Percentiles rank a stretch among this genome's conserved stretches.
These are phyloP conservation scores for Xerocomus nothofagi DNA, from an alignment of 1,284 basidiomycete species.

Conservation along the genomic window DNA sequence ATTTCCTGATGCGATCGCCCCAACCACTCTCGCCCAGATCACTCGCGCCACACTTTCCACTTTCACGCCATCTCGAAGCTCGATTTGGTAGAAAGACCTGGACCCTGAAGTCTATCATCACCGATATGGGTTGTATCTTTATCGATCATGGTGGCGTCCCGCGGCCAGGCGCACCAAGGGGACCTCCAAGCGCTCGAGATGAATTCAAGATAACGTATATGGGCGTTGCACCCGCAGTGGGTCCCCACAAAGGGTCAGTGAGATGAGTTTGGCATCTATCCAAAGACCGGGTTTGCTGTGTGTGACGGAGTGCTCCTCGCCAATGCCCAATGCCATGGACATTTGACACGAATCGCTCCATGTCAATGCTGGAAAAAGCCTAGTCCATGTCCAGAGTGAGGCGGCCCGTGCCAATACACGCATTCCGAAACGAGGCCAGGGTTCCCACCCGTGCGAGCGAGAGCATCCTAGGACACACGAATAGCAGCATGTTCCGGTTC, in stretches of 20 bases:
- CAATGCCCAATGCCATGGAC: neutral
- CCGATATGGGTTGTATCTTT: slow-evolving; percentile 7
- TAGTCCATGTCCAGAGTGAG: slow-evolving; percentile 1
- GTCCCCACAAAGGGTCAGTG: neutral
- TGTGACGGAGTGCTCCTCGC: neutral
- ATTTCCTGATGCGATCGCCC: neutral
- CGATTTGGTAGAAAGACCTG: neutral
- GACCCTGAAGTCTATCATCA: slow-evolving; percentile 20
- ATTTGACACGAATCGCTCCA: neutral
- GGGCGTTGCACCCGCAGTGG: neutral
- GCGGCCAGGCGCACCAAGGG: slow-evolving; percentile 14
- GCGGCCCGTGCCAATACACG: slow-evolving; percentile 3
- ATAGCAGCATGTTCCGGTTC: slow-evolving; percentile 7
- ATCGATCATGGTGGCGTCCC: slow-evolving; percentile 14
- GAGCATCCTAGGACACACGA: neutral
- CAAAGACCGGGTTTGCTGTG: slow-evolving; percentile 15
- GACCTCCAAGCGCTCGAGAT: slow-evolving; percentile 4
- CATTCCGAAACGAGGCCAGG: slow-evolving; percentile 21
- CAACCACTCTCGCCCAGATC: neutral
- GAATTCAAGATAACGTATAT: slow-evolving; percentile 6
- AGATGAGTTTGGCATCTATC: too few relatives aligned
- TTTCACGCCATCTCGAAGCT: neutral
- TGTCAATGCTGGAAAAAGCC: neutral
- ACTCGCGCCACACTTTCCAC: neutral
- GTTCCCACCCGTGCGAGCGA: slow-evolving; percentile 19